Evolutionary conservation across 169 alveolate genomes (phyloP).

Genomic region (Cryptosporidium baileyi): DNA sequence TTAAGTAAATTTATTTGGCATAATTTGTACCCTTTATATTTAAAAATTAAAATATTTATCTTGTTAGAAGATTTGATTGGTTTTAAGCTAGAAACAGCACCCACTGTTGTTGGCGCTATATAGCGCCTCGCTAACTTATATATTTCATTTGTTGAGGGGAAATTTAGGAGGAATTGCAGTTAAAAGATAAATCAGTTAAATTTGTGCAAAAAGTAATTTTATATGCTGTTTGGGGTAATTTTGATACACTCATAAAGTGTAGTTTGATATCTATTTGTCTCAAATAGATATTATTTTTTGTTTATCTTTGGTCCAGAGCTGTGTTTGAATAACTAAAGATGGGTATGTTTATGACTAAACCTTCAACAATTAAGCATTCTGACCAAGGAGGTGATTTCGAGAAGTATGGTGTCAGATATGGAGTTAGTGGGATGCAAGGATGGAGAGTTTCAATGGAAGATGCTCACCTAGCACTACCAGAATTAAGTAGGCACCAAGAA

Average conservation of each 20-base stretch:
- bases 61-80: too few relatives aligned
- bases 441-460: constrained; percentile 97
- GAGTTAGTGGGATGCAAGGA: constrained; percentile 92
- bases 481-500: constrained; percentile 56
- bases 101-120: constrained; percentile 44
- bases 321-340: constrained; percentile 71
- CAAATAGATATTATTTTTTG: not conserved
- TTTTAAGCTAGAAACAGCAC: too few relatives aligned
- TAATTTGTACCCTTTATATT: not conserved
- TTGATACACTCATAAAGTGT: not conserved
- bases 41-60: not conserved
- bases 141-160: constrained; percentile 49
- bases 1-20: not conserved
- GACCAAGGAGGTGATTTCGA: constrained; percentile 83
- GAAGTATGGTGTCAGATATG: constrained; percentile 80
- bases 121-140: not conserved
- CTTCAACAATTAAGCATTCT: constrained; percentile 85
- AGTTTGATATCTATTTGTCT: not conserved
- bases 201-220: not conserved
- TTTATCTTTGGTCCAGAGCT: not conserved
- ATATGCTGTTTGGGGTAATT: not conserved
- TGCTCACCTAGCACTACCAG: constrained; percentile 85
- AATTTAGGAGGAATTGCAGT: not conserved
- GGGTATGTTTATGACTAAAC: constrained; percentile 91
- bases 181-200: not conserved